Percentiles rank a stretch among this genome's conserved stretches.
phyloP scores from a whole-genome alignment of 768 basidiomycete genomes.

The Podaxis sp. region DNA sequence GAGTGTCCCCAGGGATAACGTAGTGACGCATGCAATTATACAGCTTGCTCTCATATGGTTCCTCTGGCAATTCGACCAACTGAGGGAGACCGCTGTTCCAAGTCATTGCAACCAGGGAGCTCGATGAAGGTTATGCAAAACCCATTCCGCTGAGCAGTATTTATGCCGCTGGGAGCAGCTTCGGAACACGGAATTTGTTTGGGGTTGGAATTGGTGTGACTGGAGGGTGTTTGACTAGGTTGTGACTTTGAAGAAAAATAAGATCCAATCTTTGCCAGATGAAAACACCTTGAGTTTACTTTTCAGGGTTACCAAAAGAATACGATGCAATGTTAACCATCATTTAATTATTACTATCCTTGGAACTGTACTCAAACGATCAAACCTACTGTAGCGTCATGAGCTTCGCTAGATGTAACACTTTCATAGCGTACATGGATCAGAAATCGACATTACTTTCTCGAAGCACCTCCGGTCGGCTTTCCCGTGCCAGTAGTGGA shows the following conservation, averaged over 20 bases:
- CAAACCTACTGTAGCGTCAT: neutral
- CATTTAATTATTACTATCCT: neutral
- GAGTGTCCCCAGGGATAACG: neutral
- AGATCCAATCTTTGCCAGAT: too few relatives aligned
- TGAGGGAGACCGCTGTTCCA: neutral
- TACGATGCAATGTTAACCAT: neutral
- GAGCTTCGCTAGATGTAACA: neutral
- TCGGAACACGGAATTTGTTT: neutral
- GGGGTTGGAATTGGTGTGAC: neutral
- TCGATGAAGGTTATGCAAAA: too few relatives aligned
- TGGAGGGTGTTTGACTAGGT: too few relatives aligned
- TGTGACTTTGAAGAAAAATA: too few relatives aligned
- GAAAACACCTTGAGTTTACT: too few relatives aligned
- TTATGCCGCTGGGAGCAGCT: too few relatives aligned
- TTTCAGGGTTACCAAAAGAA: too few relatives aligned
- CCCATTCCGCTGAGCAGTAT: neutral
- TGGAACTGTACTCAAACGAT: neutral
- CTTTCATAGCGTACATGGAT: neutral
- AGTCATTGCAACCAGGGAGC: neutral
- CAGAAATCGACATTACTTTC: neutral
- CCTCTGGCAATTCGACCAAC: neutral
- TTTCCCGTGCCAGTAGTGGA: neutral
- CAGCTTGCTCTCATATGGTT: neutral
- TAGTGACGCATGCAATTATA: neutral
- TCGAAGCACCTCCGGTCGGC: neutral